Base-by-base conservation (phyloP, 768 basidiomycete species). In the Termitomyces titanicus region DNA sequence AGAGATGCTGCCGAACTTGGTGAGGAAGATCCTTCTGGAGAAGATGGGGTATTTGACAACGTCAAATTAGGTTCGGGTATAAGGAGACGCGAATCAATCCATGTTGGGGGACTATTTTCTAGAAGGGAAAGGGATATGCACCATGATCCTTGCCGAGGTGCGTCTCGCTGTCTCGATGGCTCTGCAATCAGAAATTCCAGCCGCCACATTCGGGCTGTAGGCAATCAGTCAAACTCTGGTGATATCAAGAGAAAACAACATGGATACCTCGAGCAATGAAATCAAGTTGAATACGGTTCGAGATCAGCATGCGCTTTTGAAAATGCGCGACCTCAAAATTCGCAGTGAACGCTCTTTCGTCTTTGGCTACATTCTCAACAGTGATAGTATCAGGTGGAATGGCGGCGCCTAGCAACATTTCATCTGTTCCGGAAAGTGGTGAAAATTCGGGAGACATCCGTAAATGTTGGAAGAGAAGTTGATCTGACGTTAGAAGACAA, bases 241-340 rank as follows among this genome's bases (percentile, higher is more conserved):
- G 10, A 43, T 15, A 24, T 51, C 66, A 17, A 7, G 33, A 38
- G 37, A n/a, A 22, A 51, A 37, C 55, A 8, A n/a, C 15, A 29
- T 11, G 20, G 5, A 29, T 9, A 65, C 77, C 71, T 61, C 78
- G 66, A 5, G 87, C 86, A 52, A 89, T 85, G 56, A 89, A 89
- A 56, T 90, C 87, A 17, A 87, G 63, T 6, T 59, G 62, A 37
- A 88, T 77, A 18, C 70, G 54, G 54, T 79, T 79, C 22, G 80
- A 75, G 13, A 88, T 78, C 24, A 81, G 73, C 86, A 91, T 85
- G n/a, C 88, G 76, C 61, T 82, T 84, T 66, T 86, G 85, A 67
- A 88, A 90, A 40, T 80, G 74, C 18, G 78, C 74, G 18, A 85
- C 72, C 20, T 70, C 70, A 48, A 88, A 76, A 24, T 74, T 67